Evolutionary conservation across 1,284 basidiomycete species (phyloP).

Genomic region (Phaffia rhodozyma): DNA sequence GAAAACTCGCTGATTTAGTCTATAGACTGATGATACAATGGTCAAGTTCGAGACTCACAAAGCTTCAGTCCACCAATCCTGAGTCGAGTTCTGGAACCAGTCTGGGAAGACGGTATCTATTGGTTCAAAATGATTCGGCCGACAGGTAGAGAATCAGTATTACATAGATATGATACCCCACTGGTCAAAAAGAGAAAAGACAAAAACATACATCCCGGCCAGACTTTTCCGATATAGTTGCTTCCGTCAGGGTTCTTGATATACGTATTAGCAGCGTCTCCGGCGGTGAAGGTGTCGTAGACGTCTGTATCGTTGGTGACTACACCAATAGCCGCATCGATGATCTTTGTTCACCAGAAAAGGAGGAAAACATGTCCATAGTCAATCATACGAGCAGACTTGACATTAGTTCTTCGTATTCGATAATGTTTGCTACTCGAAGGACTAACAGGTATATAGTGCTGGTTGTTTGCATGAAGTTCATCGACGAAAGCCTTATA

Average conservation of each 20-base stretch:
- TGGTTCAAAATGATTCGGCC: slow-evolving; percentile 42
- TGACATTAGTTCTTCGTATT: slow-evolving; percentile 26
- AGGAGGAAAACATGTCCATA: slow-evolving; percentile 6
- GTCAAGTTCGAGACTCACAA: slow-evolving; percentile 46
- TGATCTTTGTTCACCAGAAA: slow-evolving; percentile 22
- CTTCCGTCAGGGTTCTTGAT: slow-evolving; percentile 55
- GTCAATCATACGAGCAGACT: slow-evolving; percentile 39
- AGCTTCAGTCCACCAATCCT: slow-evolving; percentile 48
- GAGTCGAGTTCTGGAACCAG: slow-evolving; percentile 45
- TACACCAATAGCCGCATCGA: slow-evolving; percentile 26
- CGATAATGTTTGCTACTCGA: slow-evolving; percentile 27
- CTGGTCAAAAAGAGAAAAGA: neutral
- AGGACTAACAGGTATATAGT: slow-evolving; percentile 41
- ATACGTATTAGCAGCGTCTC: slow-evolving; percentile 42
- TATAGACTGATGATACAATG: too few species aligned
- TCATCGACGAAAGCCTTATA: slow-evolving; percentile 50
- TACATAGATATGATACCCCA: neutral
- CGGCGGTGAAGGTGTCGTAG: slow-evolving; percentile 41
- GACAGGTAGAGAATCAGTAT: slow-evolving; percentile 2
- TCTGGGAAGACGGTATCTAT: slow-evolving; percentile 52
- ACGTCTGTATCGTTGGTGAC: slow-evolving; percentile 5
- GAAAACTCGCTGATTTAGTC: too few species aligned
- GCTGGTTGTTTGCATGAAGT: slow-evolving; percentile 44
- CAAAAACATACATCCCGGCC: neutral
- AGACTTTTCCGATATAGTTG: slow-evolving; percentile 49